Evolutionary conservation across 257 asterid genomes (phyloP), one percentile per base, ranked within the genome.

Genomic region (Mentha longifolia): DNA sequence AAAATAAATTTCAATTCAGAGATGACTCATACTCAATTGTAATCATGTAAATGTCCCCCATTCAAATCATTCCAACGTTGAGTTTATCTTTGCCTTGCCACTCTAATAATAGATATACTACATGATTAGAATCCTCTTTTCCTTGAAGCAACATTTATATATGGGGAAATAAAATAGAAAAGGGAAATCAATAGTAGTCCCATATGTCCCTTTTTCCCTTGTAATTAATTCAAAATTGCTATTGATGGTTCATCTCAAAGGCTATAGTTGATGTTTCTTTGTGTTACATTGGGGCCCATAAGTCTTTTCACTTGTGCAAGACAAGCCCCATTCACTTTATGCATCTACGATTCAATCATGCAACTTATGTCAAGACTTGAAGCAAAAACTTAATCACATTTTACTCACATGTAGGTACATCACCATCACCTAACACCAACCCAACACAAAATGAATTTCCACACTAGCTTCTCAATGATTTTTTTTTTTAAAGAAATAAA

Each of bases 221-320:
- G n/a, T n/a, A n/a, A n/a, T n/a, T 13, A 65, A 70, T 85, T 83
- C 85, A 85, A 83, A 79, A 22, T 42, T 54, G 78, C 20, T 45
- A 69, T 71, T 5, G 80, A 80, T 80, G 68, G 43, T 69, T 70
- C 49, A 82, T 77, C 81, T 42, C 76, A 73, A 75, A 78, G 83
- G 80, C 62, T 76, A 22, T 22, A 84, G 77, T 78, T 82, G 89
- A 84, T 86, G 82, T 74, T 78, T 66, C 67, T 76, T 80, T 75
- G 86, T 72, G 86, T 75, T 80, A 80, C 88, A 80, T 35, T 43
- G 65, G 83, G 80, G 56, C 84, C 85, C 89, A 80, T 39, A 50
- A 63, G 75, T 45, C 85, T 87, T 84, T 82, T 79, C 86, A 68
- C 85, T 76, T 76, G 87, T 85, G 93, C 90, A 87, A 81, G 84